phyloP scores from a whole-genome alignment of 1,284 basidiomycete species.

The Malassezia japonica region DNA sequence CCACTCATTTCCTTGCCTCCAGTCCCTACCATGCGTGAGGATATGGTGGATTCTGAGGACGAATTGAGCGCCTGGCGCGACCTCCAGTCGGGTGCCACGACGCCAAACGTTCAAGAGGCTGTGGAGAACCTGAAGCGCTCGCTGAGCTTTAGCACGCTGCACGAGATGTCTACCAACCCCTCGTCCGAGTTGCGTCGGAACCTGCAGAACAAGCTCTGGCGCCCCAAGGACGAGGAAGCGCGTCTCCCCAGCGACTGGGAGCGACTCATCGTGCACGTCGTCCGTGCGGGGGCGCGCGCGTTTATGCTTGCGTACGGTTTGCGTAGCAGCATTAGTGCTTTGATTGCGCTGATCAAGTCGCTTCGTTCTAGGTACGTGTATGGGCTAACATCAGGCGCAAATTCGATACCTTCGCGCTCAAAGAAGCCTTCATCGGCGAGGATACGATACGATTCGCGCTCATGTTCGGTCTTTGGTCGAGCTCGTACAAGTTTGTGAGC shows the following conservation, averaged over 20 bases:
- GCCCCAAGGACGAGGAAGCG: slow-evolving; percentile 40
- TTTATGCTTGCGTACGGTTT: slow-evolving; percentile 39
- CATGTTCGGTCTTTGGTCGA: slow-evolving; percentile 40
- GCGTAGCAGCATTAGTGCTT: slow-evolving; percentile 29
- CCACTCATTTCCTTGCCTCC: background rate
- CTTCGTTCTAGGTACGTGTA: slow-evolving; percentile 12
- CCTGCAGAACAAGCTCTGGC: slow-evolving; percentile 42
- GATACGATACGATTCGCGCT: slow-evolving; percentile 38
- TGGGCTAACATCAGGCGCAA: slow-evolving; percentile 18
- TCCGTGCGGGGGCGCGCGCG: slow-evolving; percentile 34
- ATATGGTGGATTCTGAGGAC: background rate
- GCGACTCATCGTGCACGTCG: slow-evolving; percentile 37
- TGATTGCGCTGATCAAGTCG: slow-evolving; percentile 37
- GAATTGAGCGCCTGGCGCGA: background rate
- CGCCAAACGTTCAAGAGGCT: slow-evolving; percentile 42
- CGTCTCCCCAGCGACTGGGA: slow-evolving; percentile 43
- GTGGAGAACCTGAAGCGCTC: slow-evolving; percentile 36
- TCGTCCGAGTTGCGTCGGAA: slow-evolving; percentile 29
- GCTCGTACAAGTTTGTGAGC: slow-evolving; percentile 42
- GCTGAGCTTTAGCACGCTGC: slow-evolving; percentile 33
- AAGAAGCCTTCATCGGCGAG: slow-evolving; percentile 27
- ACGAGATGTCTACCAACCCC: slow-evolving; percentile 37
- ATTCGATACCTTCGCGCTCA: slow-evolving; percentile 21
- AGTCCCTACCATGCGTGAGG: background rate
- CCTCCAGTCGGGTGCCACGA: slow-evolving; percentile 27